These are phyloP conservation scores for Fusarium lyarnte DNA, from an alignment of 2,329 filamentous ascomycete species.

Conservation along the genomic window DNA sequence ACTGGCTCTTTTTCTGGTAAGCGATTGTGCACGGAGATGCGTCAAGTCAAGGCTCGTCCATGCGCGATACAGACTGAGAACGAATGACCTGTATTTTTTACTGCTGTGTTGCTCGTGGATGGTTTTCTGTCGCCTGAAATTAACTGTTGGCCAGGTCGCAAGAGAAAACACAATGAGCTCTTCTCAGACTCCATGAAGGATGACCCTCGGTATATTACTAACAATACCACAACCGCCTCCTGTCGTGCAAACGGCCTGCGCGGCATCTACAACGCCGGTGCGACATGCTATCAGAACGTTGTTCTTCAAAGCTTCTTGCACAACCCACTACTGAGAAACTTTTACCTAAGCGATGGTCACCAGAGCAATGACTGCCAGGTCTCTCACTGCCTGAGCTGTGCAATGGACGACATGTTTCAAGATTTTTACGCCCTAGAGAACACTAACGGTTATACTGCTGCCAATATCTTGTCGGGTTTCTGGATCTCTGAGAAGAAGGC, in stretches of 20 bases:
- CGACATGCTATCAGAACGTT: slow-evolving; percentile 98
- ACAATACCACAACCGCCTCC: slow-evolving; percentile 81
- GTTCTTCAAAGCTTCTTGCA: slow-evolving; percentile 93
- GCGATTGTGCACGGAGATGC: slow-evolving; percentile 32
- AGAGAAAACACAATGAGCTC: slow-evolving; percentile 79
- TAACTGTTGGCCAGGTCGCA: slow-evolving; percentile 61
- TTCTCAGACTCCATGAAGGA: slow-evolving; percentile 72
- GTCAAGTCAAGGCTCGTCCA: neutral
- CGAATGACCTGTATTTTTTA: neutral
- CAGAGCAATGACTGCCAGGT: slow-evolving; percentile 76
- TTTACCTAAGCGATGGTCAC: slow-evolving; percentile 92
- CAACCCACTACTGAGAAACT: slow-evolving; percentile 90
- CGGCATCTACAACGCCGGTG: slow-evolving; percentile 97
- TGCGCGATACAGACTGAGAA: neutral
- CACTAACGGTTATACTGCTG: slow-evolving; percentile 88
- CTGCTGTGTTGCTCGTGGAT: neutral
- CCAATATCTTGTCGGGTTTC: slow-evolving; percentile 87
- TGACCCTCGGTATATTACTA: slow-evolving; percentile 78
- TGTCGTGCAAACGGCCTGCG: slow-evolving; percentile 89
- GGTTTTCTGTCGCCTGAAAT: neutral
- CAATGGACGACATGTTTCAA: slow-evolving; percentile 78
- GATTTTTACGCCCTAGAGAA: slow-evolving; percentile 78
- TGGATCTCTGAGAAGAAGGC: slow-evolving; percentile 85
- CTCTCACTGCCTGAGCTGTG: slow-evolving; percentile 72
- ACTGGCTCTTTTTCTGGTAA: slow-evolving; percentile 72